Base-by-base conservation (phyloP, 1,284 basidiomycete species). In the Vanrija pseudolonga region DNA sequence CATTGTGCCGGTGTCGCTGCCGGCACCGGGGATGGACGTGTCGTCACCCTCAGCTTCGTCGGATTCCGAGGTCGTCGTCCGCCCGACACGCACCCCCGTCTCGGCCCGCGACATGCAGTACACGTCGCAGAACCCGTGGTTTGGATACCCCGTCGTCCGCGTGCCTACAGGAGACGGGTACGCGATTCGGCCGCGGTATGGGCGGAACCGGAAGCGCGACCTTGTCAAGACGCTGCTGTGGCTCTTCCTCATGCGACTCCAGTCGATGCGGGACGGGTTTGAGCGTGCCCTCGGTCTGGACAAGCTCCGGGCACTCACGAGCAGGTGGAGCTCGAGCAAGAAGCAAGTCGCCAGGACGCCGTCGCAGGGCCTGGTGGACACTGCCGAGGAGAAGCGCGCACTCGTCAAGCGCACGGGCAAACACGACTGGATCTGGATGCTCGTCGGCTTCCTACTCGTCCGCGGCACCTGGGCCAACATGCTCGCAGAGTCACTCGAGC, bases 191-290 rank as follows among this genome's bases (percentile, higher is more conserved):
- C 73, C 73, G 1, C 63, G 65, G 1, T 73, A 76, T 54, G 56
- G 66, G 4, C 65, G 72, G 18, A 69, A 69, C 45, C 59, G 76
- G 14, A 76, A 77, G 49, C 65, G 76, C 6, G 76, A 77, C 57
- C 62, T 76, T 14, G 65, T 71, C 53, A 74, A 73, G 53, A 76
- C 75, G 11, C 62, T 77, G 3, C 55, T 76, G 4, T 76, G 76
- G 63, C 64, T 77, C 4, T 72, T 76, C 53, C 60, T 76, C 26
- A 57, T 77, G 15, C 63, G 74, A 6, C 50, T 77, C 14, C 73
- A 74, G 51, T 53, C 62, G 4, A 59, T 62, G 45, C 56, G 73
- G 18, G 67, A 67, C 23, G 53, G 59, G 17, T 26, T 73, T 8
- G 74, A 73, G 52, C 55, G 69, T 12, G 51, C 56, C 0, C 20